Evolutionary conservation across 2,329 filamentous ascomycete species (phyloP).

Genomic region (Fusarium sulawesiense): DNA sequence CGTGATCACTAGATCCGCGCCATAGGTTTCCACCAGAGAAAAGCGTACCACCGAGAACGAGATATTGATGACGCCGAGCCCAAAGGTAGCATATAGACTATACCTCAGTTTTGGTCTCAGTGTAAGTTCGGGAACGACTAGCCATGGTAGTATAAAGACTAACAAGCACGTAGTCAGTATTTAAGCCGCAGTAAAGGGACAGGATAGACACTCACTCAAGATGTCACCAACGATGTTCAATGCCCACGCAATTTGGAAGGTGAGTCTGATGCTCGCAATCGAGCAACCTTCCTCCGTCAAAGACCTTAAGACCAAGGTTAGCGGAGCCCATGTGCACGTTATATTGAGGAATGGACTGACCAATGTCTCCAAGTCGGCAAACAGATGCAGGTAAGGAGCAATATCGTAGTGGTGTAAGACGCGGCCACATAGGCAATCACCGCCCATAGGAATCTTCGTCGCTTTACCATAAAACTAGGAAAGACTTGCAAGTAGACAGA

Average conservation of each 20-base stretch:
- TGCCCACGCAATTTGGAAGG: slow-evolving; percentile 15
- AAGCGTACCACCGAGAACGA: slow-evolving; percentile 14
- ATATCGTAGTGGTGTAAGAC: neutral
- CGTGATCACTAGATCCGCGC: slow-evolving; percentile 1
- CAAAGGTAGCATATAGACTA: slow-evolving; percentile 24
- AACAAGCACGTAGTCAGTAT: rapidly evolving
- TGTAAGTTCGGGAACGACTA: slow-evolving; percentile 17
- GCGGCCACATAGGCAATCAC: slow-evolving; percentile 7
- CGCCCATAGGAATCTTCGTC: slow-evolving; percentile 19
- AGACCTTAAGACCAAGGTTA: neutral
- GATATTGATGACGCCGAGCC: slow-evolving; percentile 23
- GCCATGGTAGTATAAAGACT: slow-evolving; percentile 32
- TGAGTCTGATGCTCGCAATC: neutral
- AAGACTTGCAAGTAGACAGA: slow-evolving; percentile 25
- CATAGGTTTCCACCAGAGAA: neutral
- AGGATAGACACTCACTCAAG: neutral
- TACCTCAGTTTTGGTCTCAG: slow-evolving; percentile 3
- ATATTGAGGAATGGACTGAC: neutral
- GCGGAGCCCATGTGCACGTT: neutral
- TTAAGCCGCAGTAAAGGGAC: rapidly evolving
- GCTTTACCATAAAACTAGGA: slow-evolving; percentile 20
- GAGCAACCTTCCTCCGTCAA: neutral
- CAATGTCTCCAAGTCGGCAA: slow-evolving; percentile 10
- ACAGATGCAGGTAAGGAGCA: slow-evolving; percentile 5
- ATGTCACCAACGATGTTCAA: slow-evolving; percentile 21